phyloP scores from a whole-genome alignment of 495 filamentous ascomycete genomes.

The Zalerion maritima region DNA sequence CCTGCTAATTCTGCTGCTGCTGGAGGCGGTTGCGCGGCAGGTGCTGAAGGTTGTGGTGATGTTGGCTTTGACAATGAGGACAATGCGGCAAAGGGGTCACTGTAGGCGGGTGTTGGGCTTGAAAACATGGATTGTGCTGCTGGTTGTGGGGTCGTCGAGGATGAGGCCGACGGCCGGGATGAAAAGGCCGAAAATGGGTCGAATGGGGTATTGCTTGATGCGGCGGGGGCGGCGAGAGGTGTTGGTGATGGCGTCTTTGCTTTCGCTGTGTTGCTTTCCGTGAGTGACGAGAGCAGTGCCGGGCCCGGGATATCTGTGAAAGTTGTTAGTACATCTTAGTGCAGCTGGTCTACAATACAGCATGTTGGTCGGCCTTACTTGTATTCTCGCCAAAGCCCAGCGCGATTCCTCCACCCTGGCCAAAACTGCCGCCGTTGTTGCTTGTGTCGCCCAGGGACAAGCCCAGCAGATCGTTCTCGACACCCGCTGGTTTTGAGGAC shows the following conservation, averaged over 20 bases:
- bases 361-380: constrained; percentile 26
- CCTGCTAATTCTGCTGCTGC: constrained; percentile 16
- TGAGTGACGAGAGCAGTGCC: constrained; percentile 48
- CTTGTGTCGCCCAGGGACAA: constrained; percentile 32
- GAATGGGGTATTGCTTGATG: constrained; percentile 37
- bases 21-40: constrained; percentile 13
- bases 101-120: constrained; percentile 23
- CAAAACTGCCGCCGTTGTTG: constrained; percentile 38
- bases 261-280: constrained; percentile 39
- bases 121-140: constrained; percentile 25
- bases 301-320: constrained; percentile 45
- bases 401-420: constrained; percentile 69
- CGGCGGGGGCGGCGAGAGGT: constrained; percentile 20
- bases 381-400: constrained; percentile 62
- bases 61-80: constrained; percentile 31
- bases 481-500: constrained; percentile 12
- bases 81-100: constrained; percentile 61
- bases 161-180: constrained; percentile 18
- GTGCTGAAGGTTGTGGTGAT: constrained; percentile 20
- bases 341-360: constrained; percentile 4
- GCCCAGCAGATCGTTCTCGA: constrained; percentile 41
- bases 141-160: constrained; percentile 35
- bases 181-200: constrained; percentile 47
- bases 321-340: constrained; percentile 5
- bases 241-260: constrained; percentile 23